Conservation (phyloP, 768 basidiomycete genomes). For the Coprinopsis strossmayeri region DNA sequence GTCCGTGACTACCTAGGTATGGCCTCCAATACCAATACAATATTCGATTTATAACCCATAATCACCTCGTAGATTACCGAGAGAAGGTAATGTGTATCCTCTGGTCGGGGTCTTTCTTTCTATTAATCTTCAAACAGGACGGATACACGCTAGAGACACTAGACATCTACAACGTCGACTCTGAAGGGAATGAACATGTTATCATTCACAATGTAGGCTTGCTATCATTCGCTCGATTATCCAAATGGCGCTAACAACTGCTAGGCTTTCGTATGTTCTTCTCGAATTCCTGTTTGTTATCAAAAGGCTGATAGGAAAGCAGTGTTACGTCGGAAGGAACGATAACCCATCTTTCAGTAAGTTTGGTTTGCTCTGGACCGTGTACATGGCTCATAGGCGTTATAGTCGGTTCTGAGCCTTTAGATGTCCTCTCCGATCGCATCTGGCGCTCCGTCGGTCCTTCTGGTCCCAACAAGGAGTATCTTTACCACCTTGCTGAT, state of each 20-base stretch:
- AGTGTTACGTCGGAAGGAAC: slow-evolving; percentile 85
- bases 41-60: neutral
- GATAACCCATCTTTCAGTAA: slow-evolving; percentile 87
- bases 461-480: slow-evolving; percentile 91
- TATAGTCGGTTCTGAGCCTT: slow-evolving; percentile 76
- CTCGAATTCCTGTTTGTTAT: too few relatives aligned
- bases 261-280: slow-evolving; percentile 1
- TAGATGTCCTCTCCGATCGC: slow-evolving; percentile 56
- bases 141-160: slow-evolving; percentile 83
- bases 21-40: neutral
- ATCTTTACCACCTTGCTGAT: slow-evolving; percentile 71
- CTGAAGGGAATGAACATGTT: slow-evolving; percentile 45
- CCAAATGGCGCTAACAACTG: neutral
- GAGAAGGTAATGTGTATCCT: slow-evolving; percentile 54
- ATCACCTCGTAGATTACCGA: slow-evolving; percentile 61
- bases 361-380: slow-evolving; percentile 16
- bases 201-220: slow-evolving; percentile 47
- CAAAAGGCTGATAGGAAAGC: neutral
- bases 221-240: neutral
- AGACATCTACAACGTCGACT: slow-evolving; percentile 59
- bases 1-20: slow-evolving; percentile 82
- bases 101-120: neutral
- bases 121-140: slow-evolving; percentile 35
- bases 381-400: neutral
- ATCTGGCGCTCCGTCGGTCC: slow-evolving; percentile 80